Percentiles rank a stretch among this genome's conserved stretches.
phyloP scores from a whole-genome alignment of 768 basidiomycete genomes.

The Tephrocybe sp. region DNA sequence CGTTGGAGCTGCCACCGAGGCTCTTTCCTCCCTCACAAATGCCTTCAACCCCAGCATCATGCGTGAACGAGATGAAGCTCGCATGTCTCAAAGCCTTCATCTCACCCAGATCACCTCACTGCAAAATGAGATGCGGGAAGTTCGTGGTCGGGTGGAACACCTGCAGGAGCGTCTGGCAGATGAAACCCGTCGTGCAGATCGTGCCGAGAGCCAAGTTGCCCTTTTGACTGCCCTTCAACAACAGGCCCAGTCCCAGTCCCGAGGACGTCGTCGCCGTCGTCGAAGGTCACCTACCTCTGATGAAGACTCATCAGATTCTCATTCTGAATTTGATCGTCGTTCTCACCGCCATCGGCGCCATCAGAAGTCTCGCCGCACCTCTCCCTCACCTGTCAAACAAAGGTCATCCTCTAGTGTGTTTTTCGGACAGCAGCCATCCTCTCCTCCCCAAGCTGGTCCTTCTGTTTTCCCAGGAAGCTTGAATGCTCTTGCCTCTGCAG shows the following conservation, averaged over 20 bases:
- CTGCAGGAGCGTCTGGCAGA: background rate
- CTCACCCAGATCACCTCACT: constrained; percentile 4
- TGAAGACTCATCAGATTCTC: no score
- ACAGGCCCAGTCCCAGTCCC: background rate
- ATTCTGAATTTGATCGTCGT: no score
- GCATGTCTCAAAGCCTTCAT: constrained; percentile 7
- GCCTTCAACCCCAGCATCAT: constrained; percentile 4
- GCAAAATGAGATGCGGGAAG: constrained; percentile 5
- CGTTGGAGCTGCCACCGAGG: constrained; percentile 1
- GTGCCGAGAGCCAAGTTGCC: constrained; percentile 9
- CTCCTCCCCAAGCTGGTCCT: background rate
- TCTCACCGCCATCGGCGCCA: background rate
- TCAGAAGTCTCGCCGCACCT: background rate
- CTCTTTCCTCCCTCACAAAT: constrained; percentile 4
- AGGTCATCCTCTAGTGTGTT: no score
- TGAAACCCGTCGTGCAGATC: constrained; percentile 11
- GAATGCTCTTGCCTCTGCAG: constrained; percentile 31
- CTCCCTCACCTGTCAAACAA: no score
- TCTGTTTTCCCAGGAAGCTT: constrained; percentile 11
- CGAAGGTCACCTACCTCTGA: background rate
- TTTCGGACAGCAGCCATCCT: no score
- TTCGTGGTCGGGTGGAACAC: background rate
- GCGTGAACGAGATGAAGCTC: constrained; percentile 8
- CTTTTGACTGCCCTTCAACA: constrained; percentile 3
- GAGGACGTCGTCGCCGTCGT: background rate